Evolutionary conservation across 257 asterid species (phyloP).

Genomic region (Galeopsis tetrahit): DNA sequence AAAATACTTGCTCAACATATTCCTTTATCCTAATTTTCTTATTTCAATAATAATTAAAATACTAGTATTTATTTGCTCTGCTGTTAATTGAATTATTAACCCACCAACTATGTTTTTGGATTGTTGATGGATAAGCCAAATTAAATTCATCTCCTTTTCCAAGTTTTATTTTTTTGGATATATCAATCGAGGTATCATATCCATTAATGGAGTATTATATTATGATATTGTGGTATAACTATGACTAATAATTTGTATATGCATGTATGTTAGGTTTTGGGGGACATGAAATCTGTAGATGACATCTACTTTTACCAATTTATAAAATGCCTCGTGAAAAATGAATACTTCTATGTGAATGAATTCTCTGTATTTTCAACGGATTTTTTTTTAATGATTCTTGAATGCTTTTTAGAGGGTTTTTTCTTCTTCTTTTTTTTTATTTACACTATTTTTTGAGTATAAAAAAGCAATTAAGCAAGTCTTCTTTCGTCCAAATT

Average conservation of each 20-base stretch:
- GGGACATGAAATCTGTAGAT: not conserved
- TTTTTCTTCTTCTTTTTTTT: too few relatives aligned
- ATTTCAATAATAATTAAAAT: not conserved
- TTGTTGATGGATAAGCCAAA: not conserved
- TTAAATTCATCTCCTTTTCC: not conserved
- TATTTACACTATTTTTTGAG: too few relatives aligned
- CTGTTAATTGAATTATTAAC: not conserved
- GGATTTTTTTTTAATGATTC: too few relatives aligned
- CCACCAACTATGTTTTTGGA: slow-evolving; percentile 2
- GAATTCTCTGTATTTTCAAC: too few relatives aligned
- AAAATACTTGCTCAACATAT: not conserved
- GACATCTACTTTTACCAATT: not conserved
- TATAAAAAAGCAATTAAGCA: too few relatives aligned
- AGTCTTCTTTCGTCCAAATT: too few relatives aligned
- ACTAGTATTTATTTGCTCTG: not conserved
- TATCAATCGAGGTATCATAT: not conserved
- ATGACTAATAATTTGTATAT: not conserved
- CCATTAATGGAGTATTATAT: not conserved
- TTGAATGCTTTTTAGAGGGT: too few relatives aligned
- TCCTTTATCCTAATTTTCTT: not conserved
- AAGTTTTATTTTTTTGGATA: not conserved
- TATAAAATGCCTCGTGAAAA: not conserved
- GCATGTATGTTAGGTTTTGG: not conserved
- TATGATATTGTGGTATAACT: not conserved
- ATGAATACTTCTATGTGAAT: too few relatives aligned